phyloP scores from a whole-genome alignment of 2,329 filamentous ascomycete species.

The Neobulgaria alba region DNA sequence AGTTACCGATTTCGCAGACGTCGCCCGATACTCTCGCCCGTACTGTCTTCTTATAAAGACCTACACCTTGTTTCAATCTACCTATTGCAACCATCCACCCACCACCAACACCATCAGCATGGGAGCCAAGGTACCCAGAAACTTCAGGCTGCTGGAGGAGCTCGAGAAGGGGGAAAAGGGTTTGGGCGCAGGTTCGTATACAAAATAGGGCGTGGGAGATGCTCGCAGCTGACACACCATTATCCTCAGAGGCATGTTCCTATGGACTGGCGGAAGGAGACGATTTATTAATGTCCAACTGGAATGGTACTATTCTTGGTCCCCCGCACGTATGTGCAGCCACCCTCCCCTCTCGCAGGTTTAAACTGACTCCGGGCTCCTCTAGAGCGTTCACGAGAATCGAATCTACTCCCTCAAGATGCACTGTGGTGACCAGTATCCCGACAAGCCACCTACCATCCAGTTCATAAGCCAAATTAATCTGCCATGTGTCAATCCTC shows the following conservation, averaged over 20 bases:
- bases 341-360: background rate
- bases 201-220: background rate
- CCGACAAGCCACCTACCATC: conserved; percentile 79
- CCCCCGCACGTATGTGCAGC: conserved; percentile 76
- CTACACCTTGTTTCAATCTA: conserved; percentile 1
- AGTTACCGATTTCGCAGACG: no score
- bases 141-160: conserved; percentile 95
- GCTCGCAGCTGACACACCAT: conserved; percentile 14
- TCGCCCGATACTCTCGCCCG: no score
- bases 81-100: background rate
- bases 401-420: conserved; percentile 98
- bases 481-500: conserved; percentile 82
- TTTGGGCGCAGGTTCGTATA: conserved; percentile 66
- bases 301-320: conserved; percentile 96
- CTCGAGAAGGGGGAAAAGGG: conserved; percentile 99
- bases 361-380: background rate
- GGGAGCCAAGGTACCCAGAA: conserved; percentile 74
- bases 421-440: conserved; percentile 85
- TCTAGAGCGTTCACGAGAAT: conserved; percentile 89
- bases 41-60: no score
- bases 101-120: conserved; percentile 16
- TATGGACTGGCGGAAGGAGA: conserved; percentile 92
- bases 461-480: conserved; percentile 93
- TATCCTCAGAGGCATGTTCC: conserved; percentile 74
- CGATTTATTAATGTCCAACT: conserved; percentile 94